phyloP scores from a whole-genome alignment of 768 basidiomycete genomes.

The Leccinum uliginosum region DNA sequence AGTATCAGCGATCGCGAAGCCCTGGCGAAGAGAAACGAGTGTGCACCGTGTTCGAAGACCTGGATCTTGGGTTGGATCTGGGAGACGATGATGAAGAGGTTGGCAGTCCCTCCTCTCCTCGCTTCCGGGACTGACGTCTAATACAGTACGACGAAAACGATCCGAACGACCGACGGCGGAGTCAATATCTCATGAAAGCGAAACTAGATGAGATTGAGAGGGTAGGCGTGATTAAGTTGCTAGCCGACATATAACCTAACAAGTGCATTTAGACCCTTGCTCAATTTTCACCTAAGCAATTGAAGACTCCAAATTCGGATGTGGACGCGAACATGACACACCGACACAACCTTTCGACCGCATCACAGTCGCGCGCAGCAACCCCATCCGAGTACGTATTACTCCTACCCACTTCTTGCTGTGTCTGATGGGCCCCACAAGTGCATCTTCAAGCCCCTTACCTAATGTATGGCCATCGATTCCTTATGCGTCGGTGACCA shows the following conservation, averaged over 20 bases:
- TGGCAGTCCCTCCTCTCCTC: constrained; percentile 16
- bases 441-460: constrained; percentile 8
- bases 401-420: constrained; percentile 3
- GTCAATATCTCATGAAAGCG: constrained; percentile 70
- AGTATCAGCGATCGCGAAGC: constrained; percentile 29
- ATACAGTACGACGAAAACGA: constrained; percentile 64
- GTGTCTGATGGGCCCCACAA: constrained; percentile 10
- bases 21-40: constrained; percentile 42
- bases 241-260: constrained; percentile 7
- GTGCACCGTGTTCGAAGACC: constrained; percentile 42
- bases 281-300: constrained; percentile 56
- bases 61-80: constrained; percentile 41
- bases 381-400: constrained; percentile 19
- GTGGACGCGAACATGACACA: constrained; percentile 22
- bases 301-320: constrained; percentile 21
- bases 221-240: constrained; percentile 33
- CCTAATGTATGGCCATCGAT: constrained; percentile 41
- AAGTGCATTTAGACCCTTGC: constrained; percentile 47
- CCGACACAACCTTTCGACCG: constrained; percentile 10
- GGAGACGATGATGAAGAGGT: constrained; percentile 42
- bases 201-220: constrained; percentile 78
- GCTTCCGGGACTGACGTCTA: constrained; percentile 13
- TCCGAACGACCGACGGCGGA: constrained; percentile 68
- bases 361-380: constrained; percentile 11
- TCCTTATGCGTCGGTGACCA: constrained; percentile 36